These are phyloP conservation scores for Aegilops bicornis DNA, from an alignment of 176 grass and related monocot genomes.

Conservation along the genomic window DNA sequence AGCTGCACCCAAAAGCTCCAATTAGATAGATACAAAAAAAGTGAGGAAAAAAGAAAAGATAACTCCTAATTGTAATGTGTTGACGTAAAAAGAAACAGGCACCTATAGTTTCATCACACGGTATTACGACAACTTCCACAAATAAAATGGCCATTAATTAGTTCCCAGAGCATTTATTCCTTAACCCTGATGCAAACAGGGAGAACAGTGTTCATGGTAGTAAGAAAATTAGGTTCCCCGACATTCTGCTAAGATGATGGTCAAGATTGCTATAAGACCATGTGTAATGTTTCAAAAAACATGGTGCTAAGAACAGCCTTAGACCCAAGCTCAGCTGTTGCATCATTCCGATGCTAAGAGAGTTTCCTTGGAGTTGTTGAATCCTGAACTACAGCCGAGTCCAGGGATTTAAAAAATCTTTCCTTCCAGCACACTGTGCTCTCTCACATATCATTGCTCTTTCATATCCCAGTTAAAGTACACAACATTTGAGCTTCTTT, in stretches of 20 bases:
- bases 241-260: background rate
- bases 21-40: conserved; percentile 35
- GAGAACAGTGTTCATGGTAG: background rate
- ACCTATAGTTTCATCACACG: background rate
- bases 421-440: background rate
- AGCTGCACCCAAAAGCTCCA: conserved; percentile 61
- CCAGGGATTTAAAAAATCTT: background rate
- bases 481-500: background rate
- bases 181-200: background rate
- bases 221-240: background rate
- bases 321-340: background rate
- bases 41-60: background rate
- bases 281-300: background rate
- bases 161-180: background rate
- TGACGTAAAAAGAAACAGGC: background rate
- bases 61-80: background rate
- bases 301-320: background rate
- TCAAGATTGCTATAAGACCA: background rate
- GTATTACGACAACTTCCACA: conserved; percentile 7
- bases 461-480: background rate
- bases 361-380: background rate
- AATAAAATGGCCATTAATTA: conserved; percentile 20
- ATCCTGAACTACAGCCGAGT: background rate
- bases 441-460: background rate
- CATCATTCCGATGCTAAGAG: background rate